Evolutionary conservation across 1,139 yeast genomes (phyloP).

Genomic region (Suhomyces anneliseae): DNA sequence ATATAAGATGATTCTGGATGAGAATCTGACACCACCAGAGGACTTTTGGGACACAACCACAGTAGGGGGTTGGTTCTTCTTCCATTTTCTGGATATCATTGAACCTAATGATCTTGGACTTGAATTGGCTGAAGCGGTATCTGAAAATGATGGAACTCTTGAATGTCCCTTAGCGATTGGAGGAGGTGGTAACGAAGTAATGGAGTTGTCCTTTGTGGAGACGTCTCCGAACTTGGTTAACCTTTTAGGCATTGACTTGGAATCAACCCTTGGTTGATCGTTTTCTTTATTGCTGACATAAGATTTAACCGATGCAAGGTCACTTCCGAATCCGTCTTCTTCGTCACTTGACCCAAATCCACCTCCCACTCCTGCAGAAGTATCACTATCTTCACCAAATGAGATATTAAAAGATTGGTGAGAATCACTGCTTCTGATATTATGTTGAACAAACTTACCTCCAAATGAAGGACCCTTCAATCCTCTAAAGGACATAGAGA

Average conservation of each 20-base stretch:
- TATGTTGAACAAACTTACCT: conserved; percentile 30
- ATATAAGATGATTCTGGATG: conserved; percentile 79
- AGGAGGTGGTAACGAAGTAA: conserved; percentile 16
- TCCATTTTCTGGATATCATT: conserved; percentile 30
- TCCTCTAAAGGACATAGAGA: conserved; percentile 70
- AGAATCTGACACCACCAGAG: conserved; percentile 59
- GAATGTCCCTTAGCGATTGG: conserved; percentile 24
- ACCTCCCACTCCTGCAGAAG: conserved; percentile 14
- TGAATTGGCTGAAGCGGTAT: conserved; percentile 22
- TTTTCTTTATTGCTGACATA: conserved; percentile 9
- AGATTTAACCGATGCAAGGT: conserved; percentile 8
- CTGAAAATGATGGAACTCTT: conserved; percentile 28
- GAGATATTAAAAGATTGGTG: conserved; percentile 47
- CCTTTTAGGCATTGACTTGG: neutral
- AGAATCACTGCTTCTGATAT: conserved; percentile 37
- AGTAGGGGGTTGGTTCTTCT: conserved; percentile 12
- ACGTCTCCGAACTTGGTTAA: neutral
- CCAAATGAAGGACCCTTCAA: conserved; percentile 57
- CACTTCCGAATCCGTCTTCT: conserved; percentile 15
- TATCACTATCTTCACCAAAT: conserved; percentile 29
- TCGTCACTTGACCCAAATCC: conserved; percentile 20
- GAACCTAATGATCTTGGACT: conserved; percentile 37
- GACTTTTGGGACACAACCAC: conserved; percentile 4
- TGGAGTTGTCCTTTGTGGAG: neutral
- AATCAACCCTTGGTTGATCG: neutral